Evolutionary conservation across 352 stramenopile species (phyloP).

Genomic region (Phytophthora crassamura): DNA sequence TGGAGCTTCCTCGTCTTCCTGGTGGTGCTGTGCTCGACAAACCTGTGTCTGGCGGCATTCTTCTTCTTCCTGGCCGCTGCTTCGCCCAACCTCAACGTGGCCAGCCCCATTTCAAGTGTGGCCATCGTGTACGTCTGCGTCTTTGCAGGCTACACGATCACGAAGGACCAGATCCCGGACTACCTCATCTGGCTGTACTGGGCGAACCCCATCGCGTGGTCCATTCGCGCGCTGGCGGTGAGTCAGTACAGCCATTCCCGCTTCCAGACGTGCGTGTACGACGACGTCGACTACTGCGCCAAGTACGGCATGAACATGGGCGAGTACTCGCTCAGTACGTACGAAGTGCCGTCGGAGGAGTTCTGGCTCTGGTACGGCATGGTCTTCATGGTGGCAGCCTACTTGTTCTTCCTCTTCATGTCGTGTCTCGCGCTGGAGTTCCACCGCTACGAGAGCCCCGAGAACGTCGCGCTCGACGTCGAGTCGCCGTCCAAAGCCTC

Average conservation of each 20-base stretch:
- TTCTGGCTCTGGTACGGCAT: conserved; percentile 38
- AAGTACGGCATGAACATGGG: conserved; percentile 31
- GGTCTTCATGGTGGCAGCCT: conserved; percentile 24
- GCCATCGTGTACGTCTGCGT: conserved; percentile 35
- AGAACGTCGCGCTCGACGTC: conserved; percentile 6
- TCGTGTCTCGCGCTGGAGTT: conserved; percentile 21
- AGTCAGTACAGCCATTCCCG: conserved; percentile 31
- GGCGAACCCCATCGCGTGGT: conserved; percentile 49
- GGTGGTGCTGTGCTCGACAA: conserved; percentile 59
- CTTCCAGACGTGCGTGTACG: conserved; percentile 31
- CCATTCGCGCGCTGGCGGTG: conserved; percentile 31
- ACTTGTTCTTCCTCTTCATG: conserved; percentile 21
- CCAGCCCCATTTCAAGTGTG: conserved; percentile 41
- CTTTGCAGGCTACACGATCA: conserved; percentile 46
- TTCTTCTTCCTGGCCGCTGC: conserved; percentile 41
- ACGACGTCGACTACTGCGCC: conserved; percentile 34
- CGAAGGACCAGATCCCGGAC: conserved; percentile 36
- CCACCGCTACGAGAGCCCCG: no score
- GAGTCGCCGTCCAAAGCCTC: not conserved
- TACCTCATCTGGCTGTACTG: conserved; percentile 50
- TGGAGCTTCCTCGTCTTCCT: conserved; percentile 32
- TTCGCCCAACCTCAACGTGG: conserved; percentile 42
- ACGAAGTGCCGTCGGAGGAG: conserved; percentile 31
- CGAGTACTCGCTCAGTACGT: conserved; percentile 30
- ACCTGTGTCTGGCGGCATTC: conserved; percentile 31